Evolutionary conservation across 2,329 filamentous ascomycete genomes (phyloP).

Genomic region (Hypoxylon sp.): DNA sequence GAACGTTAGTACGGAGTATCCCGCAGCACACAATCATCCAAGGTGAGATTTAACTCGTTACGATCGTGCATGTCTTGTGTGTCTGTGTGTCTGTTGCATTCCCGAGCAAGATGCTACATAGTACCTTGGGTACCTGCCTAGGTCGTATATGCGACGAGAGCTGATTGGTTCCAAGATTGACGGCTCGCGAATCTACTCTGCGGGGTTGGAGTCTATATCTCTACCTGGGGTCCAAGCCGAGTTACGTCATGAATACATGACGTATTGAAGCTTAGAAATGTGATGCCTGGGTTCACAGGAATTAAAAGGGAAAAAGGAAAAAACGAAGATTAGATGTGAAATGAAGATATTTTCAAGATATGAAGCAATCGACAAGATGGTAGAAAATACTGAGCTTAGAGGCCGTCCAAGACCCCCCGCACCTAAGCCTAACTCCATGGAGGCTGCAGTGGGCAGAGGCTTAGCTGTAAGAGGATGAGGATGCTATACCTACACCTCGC

Average conservation of each 20-base stretch:
- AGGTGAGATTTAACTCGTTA: too few species aligned
- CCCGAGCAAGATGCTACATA: too few species aligned
- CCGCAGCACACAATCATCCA: not conserved
- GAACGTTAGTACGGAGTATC: not conserved
- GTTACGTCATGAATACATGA: conserved; percentile 30
- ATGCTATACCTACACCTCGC: too few species aligned
- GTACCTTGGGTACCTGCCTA: not conserved
- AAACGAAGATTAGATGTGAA: not conserved
- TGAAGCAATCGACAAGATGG: too few species aligned
- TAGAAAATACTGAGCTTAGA: too few species aligned
- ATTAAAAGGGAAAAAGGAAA: too few species aligned
- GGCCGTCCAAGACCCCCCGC: too few species aligned
- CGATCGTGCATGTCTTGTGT: too few species aligned
- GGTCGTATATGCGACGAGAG: not conserved
- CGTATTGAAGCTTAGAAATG: conserved; percentile 13
- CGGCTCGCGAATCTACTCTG: conserved; percentile 16
- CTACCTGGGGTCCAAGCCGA: conserved; percentile 2
- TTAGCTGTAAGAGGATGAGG: too few species aligned
- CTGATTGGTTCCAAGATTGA: conserved; percentile 18
- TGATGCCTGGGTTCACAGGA: too few species aligned
- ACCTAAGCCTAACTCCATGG: too few species aligned
- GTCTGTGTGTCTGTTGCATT: not conserved
- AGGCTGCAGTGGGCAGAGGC: too few species aligned
- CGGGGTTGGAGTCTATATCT: not conserved
- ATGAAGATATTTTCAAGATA: not conserved